Conservation (phyloP, 2,329 filamentous ascomycete species). For the Botrytis elliptica region DNA sequence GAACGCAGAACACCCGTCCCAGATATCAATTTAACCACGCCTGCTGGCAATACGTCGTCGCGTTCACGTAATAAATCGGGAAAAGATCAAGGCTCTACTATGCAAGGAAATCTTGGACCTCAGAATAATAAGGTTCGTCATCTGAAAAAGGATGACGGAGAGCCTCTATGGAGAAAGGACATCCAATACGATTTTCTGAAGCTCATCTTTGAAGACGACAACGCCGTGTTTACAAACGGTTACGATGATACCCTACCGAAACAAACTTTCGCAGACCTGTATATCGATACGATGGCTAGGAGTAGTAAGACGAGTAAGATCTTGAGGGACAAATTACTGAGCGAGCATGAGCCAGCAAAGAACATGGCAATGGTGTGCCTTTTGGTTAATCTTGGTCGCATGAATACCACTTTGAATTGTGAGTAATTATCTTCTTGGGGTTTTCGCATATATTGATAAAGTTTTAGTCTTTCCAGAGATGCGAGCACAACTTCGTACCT, state of each 20-base stretch:
- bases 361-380: constrained; percentile 99
- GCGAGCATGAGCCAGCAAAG: constrained; percentile 86
- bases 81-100: constrained; percentile 34
- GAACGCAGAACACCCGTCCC: constrained; percentile 33
- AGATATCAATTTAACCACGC: constrained; percentile 28
- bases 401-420: constrained; percentile 99
- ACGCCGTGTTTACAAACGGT: constrained; percentile 82
- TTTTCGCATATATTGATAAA: constrained; percentile 33
- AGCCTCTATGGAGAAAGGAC: constrained; percentile 81
- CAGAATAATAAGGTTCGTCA: constrained; percentile 67
- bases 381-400: constrained; percentile 92
- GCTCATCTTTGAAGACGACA: constrained; percentile 73
- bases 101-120: constrained; percentile 16
- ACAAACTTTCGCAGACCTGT: constrained; percentile 88
- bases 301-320: constrained; percentile 99
- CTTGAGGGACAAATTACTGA: constrained; percentile 91
- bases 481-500: constrained; percentile 94
- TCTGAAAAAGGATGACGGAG: constrained; percentile 84
- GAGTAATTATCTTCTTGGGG: constrained; percentile 40
- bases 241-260: constrained; percentile 60
- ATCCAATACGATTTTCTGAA: constrained; percentile 86
- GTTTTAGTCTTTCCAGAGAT: constrained; percentile 92
- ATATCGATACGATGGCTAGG: constrained; percentile 97
- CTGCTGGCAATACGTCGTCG: constrained; percentile 28
- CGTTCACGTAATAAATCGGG: constrained; percentile 25